A percentile compares a stretch with the other conserved stretches of the same genome.
phyloP scores from a whole-genome alignment of 768 basidiomycete genomes.

The Amanita inopinata region DNA sequence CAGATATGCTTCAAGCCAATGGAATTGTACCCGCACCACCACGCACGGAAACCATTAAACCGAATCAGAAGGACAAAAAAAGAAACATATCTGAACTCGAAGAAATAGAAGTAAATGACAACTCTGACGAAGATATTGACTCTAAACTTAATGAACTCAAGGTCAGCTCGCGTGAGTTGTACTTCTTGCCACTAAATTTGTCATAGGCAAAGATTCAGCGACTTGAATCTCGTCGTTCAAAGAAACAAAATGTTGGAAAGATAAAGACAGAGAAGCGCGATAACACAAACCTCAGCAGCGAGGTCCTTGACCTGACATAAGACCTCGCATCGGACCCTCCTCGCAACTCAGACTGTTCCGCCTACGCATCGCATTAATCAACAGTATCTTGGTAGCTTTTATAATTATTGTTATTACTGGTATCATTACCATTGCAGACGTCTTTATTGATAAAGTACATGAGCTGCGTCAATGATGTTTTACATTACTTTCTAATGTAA shows the following conservation, averaged over 20 bases:
- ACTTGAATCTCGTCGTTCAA: constrained; percentile 3
- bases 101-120: constrained; percentile 1
- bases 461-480: too few species aligned
- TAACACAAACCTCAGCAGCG: background rate
- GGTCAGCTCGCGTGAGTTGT: background rate
- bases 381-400: too few species aligned
- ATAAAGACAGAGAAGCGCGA: background rate
- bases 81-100: background rate
- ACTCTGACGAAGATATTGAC: background rate
- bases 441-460: too few species aligned
- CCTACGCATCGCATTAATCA: too few species aligned
- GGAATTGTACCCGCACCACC: constrained; percentile 11
- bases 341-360: too few species aligned
- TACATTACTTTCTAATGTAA: too few species aligned
- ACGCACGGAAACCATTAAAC: background rate
- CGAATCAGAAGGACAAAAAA: background rate
- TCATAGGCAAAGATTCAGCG: background rate
- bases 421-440: too few species aligned
- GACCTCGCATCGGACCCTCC: background rate
- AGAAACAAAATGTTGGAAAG: background rate
- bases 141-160: background rate
- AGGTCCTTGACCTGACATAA: background rate
- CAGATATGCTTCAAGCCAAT: constrained; percentile 14
- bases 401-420: too few species aligned
- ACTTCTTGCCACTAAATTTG: background rate